Percentiles rank a stretch among this genome's conserved stretches.
Conservation (phyloP, 2,329 filamentous ascomycete species). For the Elsinoe perseae region DNA sequence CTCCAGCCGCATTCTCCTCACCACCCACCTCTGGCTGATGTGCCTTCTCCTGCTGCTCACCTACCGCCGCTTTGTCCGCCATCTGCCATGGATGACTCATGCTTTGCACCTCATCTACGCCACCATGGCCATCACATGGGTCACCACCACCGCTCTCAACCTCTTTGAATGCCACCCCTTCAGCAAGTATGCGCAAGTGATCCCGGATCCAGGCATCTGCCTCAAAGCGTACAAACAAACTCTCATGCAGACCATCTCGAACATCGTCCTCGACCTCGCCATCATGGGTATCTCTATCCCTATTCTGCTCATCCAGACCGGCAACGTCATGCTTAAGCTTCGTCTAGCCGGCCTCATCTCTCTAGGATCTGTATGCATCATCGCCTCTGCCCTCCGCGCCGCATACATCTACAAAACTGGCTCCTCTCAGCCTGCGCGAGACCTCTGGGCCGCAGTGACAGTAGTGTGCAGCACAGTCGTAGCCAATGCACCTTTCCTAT, state of each 20-base stretch:
- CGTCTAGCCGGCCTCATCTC: conserved; percentile 16
- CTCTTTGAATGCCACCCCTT: conserved; percentile 35
- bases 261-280: conserved; percentile 25
- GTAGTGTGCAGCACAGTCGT: conserved; percentile 19
- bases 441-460: conserved; percentile 20
- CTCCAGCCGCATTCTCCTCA: conserved; percentile 17
- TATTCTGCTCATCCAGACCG: conserved; percentile 17
- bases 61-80: conserved; percentile 18
- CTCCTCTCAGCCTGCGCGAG: conserved; percentile 18
- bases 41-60: conserved; percentile 19
- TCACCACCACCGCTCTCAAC: conserved; percentile 28
- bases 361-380: conserved; percentile 18
- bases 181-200: conserved; percentile 26
- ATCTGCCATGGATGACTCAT: conserved; percentile 18
- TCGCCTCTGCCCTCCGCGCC: conserved; percentile 17
- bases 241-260: conserved; percentile 29
- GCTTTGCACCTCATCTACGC: neutral
- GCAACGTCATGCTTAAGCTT: neutral
- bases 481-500: conserved; percentile 19
- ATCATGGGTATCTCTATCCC: conserved; percentile 25
- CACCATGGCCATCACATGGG: conserved; percentile 24
- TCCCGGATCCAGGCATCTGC: conserved; percentile 21
- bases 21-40: conserved; percentile 20
- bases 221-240: conserved; percentile 30
- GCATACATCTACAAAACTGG: conserved; percentile 19